Evolutionary conservation across 2,329 filamentous ascomycete genomes (phyloP), one percentile per base, ranked within the genome.

Genomic region (Fusarium virguliforme): DNA sequence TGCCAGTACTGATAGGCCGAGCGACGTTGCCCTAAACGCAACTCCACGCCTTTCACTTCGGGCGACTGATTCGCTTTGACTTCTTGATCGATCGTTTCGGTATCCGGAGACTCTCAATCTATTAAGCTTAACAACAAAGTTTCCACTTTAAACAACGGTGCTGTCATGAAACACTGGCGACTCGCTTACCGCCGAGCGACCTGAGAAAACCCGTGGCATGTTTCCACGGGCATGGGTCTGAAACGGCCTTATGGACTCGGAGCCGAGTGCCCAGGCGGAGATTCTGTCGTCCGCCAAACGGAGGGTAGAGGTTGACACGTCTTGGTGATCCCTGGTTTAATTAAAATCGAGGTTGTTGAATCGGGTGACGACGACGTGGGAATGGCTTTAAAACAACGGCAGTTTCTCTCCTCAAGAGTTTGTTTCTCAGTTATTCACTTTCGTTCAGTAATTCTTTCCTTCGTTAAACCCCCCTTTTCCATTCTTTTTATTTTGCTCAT

Each of bases 241-340:
- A 65, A 65, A 43, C 43, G 59, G 43, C n/a, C 37, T 41, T 60
- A 53, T 22, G 43, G 40, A 15, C 13, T 51, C 41, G 48, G 48
- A 54, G 24, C 50, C 50, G 50, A 55, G 30, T 61, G 68, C 73
- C 71, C 67, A 75, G 72, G 38, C 68, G 73, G 73, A 28, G 34
- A 72, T 74, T 60, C 54, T 54, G 13, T 24, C 56, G 15, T 75
- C 73, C 73, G 71, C 73, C 73, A 75, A 72, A 67, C 65, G 60
- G 48, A 60, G 13, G 0, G 8, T 12, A 24, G n/a, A 43, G n/a
- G 22, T 30, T 28, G 55, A 57, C 53, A 53, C 61, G 50, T 30
- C 50, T 58, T 34, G 63, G 26, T 15, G 24, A 26, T 12, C 58
- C 65, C 41, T 64, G 35, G 37, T n/a, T 30, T 74, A 70, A 74